Percentiles rank a stretch among this genome's conserved stretches.
Evolutionary conservation across 2,329 filamentous ascomycete species (phyloP).

Genomic region (Trichophyton benhamiae): DNA sequence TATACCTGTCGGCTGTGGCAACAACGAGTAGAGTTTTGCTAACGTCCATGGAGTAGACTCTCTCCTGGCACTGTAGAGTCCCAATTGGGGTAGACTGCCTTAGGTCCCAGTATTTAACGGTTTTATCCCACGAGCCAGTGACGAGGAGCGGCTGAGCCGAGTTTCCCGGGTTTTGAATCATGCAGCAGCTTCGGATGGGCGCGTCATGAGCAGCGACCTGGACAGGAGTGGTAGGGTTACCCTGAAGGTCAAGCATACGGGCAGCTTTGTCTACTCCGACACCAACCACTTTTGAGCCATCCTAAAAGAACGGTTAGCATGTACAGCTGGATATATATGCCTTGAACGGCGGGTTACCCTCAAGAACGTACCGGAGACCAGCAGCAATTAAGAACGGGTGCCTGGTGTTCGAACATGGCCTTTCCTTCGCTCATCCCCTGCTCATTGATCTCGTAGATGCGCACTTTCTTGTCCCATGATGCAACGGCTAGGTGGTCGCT

Average conservation of each 20-base stretch:
- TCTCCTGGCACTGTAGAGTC: conserved; percentile 38
- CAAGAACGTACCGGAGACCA: conserved; percentile 64
- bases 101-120: conserved; percentile 46
- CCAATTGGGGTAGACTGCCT: conserved; percentile 37
- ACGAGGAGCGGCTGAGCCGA: conserved; percentile 61
- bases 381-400: conserved; percentile 68
- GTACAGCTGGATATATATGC: not conserved
- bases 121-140: conserved; percentile 59
- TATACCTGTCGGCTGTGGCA: conserved; percentile 87
- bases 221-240: conserved; percentile 41
- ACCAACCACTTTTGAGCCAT: conserved; percentile 78
- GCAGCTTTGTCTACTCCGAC: conserved; percentile 84
- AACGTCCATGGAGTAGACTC: conserved; percentile 78
- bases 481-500: conserved; percentile 75
- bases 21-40: conserved; percentile 79
- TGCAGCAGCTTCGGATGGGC: conserved; percentile 65
- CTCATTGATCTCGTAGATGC: conserved; percentile 80
- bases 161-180: conserved; percentile 51
- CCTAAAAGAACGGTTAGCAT: conserved; percentile 40
- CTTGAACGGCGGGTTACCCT: too few species aligned
- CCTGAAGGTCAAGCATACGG: conserved; percentile 69
- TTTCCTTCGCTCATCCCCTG: conserved; percentile 73
- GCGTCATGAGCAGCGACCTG: conserved; percentile 77
- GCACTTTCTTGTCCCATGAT: conserved; percentile 96
- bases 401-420: conserved; percentile 74